phyloP scores from a whole-genome alignment of 1,139 yeast species.

The Taiozyma onychis region DNA sequence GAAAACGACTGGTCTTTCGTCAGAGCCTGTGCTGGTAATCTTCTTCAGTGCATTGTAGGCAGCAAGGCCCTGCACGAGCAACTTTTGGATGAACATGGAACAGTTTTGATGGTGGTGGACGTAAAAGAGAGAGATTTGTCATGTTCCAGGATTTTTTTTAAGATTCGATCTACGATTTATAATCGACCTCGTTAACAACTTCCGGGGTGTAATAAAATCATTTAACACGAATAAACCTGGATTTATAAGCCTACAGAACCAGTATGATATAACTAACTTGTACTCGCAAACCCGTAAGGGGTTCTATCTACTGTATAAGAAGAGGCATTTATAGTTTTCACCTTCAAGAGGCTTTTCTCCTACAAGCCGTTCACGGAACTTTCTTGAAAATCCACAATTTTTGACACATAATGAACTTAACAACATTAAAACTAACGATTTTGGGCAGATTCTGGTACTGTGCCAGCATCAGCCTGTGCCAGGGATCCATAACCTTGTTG shows the following conservation, averaged over 20 bases:
- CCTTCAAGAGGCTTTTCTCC: too few species aligned
- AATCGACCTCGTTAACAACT: too few species aligned
- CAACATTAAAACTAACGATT: neutral
- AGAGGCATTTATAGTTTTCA: too few species aligned
- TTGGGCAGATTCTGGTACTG: neutral
- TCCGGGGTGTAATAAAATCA: too few species aligned
- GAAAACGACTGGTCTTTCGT: slow-evolving; percentile 49
- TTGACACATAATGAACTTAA: neutral
- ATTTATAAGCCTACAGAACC: too few species aligned
- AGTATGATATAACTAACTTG: too few species aligned
- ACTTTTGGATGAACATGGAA: slow-evolving; percentile 11
- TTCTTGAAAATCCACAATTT: neutral
- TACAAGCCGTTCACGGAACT: too few species aligned
- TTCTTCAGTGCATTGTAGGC: slow-evolving; percentile 10
- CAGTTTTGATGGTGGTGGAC: neutral
- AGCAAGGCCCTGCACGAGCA: slow-evolving; percentile 14
- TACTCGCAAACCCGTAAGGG: too few species aligned
- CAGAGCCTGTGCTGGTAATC: slow-evolving; percentile 6
- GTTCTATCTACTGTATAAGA: too few species aligned
- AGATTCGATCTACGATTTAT: too few species aligned
- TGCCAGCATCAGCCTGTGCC: neutral
- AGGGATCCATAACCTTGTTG: neutral
- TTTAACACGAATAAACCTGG: too few species aligned
- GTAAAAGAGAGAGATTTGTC: neutral
- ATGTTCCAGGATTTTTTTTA: neutral